Evolutionary conservation across 345 rosid genomes (phyloP), one percentile per base, ranked within the genome.

Genomic region (Populus deltoides): DNA sequence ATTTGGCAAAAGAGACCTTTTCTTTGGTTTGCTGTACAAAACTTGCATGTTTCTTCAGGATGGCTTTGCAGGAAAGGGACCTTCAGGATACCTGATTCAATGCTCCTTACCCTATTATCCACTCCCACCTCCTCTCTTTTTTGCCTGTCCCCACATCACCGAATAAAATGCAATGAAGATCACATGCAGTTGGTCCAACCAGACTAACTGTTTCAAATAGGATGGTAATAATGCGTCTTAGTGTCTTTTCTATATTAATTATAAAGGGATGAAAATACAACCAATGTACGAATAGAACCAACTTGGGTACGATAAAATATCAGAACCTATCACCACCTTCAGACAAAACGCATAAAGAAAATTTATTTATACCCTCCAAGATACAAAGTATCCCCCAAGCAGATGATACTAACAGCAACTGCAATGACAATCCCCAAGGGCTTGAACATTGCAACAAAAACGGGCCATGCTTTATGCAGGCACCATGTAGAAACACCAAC

Each of bases 391-490:
- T 27, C 1, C 27, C 27, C 27, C 27, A 27, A 27, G 79, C 79
- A 90, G 79, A 87, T 73, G 67, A 81, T 79, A 66, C 95, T 92
- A 7, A 72, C 63, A 8, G 77, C 85, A 62, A 77, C 90, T 57
- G 95, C 86, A 81, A 90, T 81, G 45, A 86, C 39, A 45, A 89
- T 79, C 5, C 93, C 93, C 81, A 91, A 53, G 66, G 95, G 92
- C 86, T 91, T 91, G 86, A 89, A 89, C 93, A 88, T 85, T 16
- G 90, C 33, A 75, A 91, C 92, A 78, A 91, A 89, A 77, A 89
- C 90, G 25, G 92, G 93, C 51, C 93, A 90, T 0, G 93, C 87
- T 80, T 81, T 79, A 70, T 61, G 88, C 80, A 91, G 73, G 86
- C 92, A 91, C 91, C 91, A 90, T 74, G 94, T 77, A 63, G 80